Base-by-base conservation (phyloP, 305 asterid species). In the Solanum hybrid region DNA sequence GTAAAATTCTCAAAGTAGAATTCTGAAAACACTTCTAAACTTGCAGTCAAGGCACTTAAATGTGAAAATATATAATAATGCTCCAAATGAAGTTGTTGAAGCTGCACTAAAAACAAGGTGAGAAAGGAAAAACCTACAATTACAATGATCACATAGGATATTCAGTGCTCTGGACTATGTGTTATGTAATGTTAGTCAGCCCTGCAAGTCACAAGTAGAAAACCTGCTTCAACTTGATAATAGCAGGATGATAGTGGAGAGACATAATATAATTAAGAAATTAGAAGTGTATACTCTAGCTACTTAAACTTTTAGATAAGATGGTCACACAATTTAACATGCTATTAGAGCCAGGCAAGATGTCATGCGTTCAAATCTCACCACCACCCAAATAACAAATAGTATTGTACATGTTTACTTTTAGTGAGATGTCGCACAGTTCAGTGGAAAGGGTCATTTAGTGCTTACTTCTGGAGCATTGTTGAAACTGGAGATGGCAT, bases 401-500 rank as follows among this genome's bases (percentile, higher is more conserved):
- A 82, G 29, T 46, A 29, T 10, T 17, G 14, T 17, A 32, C 0
- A 3, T 42, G 26, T 82, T 82, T 27, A 16, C 71, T 27, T 27
- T 42, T 12, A 29, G 40, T 46, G 87, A 46, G 73, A 82, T 9
- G 72, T 40, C 4, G 1, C 27, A 42, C 40, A 82, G 11, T 81
- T 26, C 16, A 82, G 6, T 5, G 37, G 5, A 8, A 0, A 16
- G 40, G 38, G 11, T 80, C 34, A 46, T 27, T 42, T 42, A 31
- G 76, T 56, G 46, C 93, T 89, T 89, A 92, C 93, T 82, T 87
- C 36, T 46, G 88, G 92, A 60, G 91, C 5, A 88, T 88, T 32
- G 26, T 75, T 79, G 79, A 95, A 94, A 34, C 81, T 88, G 91
- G 98, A 95, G 27, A 84, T 84, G 24, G 94, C 91, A 80, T 85